phyloP scores from a whole-genome alignment of 352 stramenopile species.

The Pythium volutum region DNA sequence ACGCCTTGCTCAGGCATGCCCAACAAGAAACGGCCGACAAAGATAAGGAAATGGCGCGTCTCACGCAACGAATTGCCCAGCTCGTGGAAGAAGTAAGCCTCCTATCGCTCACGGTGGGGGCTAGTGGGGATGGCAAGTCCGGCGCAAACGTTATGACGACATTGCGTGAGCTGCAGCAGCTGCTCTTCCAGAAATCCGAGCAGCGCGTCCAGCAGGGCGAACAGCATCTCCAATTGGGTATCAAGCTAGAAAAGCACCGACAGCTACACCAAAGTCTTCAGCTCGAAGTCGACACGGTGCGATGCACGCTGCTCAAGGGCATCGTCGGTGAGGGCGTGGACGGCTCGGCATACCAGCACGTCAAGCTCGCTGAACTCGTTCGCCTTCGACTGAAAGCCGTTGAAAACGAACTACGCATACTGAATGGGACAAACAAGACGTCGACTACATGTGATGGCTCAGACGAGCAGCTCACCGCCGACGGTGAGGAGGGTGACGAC shows the following conservation, averaged over 20 bases:
- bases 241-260: conserved; percentile 44
- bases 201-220: conserved; percentile 75
- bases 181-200: conserved; percentile 68
- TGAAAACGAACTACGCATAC: conserved; percentile 51
- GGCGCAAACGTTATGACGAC: conserved; percentile 15
- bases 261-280: conserved; percentile 39
- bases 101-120: conserved; percentile 32
- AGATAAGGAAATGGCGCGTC: conserved; percentile 30
- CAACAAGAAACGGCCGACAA: conserved; percentile 39
- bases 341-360: conserved; percentile 61
- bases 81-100: conserved; percentile 56
- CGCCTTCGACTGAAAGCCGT: conserved; percentile 61
- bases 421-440: conserved; percentile 27
- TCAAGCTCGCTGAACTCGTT: conserved; percentile 67
- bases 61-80: conserved; percentile 34
- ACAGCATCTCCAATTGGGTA: conserved; percentile 51
- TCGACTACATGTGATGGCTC: neutral
- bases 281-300: conserved; percentile 50
- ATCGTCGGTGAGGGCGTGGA: conserved; percentile 54
- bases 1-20: conserved; percentile 31
- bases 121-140: conserved; percentile 23
- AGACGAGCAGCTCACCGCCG: neutral
- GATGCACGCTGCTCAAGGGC: conserved; percentile 45
- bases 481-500: neutral
- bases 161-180: conserved; percentile 56